A percentile compares a stretch with the other conserved stretches of the same genome.
Conservation (phyloP, 108 stramenopile species). For the Aurantiochytrium sp. region DNA sequence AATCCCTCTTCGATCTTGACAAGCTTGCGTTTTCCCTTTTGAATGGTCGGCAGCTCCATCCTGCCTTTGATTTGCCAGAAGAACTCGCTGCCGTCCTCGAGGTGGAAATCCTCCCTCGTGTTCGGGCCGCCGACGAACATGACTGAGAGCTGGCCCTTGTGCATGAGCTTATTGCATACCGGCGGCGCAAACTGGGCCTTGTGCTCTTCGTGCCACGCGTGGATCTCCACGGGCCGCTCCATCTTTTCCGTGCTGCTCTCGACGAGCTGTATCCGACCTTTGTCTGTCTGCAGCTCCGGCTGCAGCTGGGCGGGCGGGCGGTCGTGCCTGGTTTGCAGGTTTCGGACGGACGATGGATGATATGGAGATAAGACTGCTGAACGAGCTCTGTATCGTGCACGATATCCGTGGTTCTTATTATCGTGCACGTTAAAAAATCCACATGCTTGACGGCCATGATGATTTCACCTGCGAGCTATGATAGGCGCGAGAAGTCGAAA, state of each 20-base stretch:
- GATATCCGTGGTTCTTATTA: no score
- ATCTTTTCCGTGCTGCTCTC: neutral
- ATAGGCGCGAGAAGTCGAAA: no score
- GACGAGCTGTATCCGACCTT: no score
- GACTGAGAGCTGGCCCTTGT: constrained; percentile 20
- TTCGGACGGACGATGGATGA: no score
- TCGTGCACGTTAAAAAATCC: no score
- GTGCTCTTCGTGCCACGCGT: neutral
- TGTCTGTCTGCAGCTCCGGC: no score
- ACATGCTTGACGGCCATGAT: no score
- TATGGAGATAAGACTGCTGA: no score
- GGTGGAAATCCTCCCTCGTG: constrained; percentile 25
- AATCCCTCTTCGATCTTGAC: constrained; percentile 22
- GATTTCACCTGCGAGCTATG: no score
- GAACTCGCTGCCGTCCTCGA: constrained; percentile 27
- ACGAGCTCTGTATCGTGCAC: no score
- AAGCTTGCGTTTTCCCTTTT: neutral
- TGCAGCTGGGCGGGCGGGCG: no score
- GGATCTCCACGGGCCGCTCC: neutral
- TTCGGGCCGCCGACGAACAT: constrained; percentile 35
- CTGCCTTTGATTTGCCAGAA: constrained; percentile 22
- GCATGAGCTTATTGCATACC: constrained; percentile 9
- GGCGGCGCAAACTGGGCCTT: constrained; percentile 2
- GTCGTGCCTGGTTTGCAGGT: no score
- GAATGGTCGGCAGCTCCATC: constrained; percentile 20